Evolutionary conservation across 164 flowering plant genomes (phyloP).

Genomic region (grape (Vitis vinifera)): DNA sequence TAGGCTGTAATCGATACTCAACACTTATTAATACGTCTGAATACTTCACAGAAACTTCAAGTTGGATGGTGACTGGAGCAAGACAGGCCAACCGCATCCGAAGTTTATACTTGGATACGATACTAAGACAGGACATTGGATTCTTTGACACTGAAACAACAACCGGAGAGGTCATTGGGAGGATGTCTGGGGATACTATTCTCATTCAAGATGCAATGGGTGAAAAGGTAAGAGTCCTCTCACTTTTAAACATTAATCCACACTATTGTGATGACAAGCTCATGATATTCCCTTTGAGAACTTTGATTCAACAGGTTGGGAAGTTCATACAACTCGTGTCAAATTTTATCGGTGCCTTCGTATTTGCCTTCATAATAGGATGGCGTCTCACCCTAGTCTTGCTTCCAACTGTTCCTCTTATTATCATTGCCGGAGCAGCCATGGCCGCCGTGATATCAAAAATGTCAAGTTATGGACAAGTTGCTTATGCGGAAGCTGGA

Average conservation of each 20-base stretch:
- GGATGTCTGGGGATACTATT: neutral
- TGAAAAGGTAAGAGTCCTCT: slow-evolving; percentile 8
- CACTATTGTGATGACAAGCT: too few species aligned
- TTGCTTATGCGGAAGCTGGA: slow-evolving; percentile 36
- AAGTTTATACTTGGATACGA: slow-evolving; percentile 11
- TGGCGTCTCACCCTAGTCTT: slow-evolving; percentile 23
- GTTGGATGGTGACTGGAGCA: slow-evolving; percentile 18
- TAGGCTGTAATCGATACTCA: too few species aligned
- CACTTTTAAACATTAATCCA: too few species aligned
- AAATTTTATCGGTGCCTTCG: slow-evolving; percentile 23
- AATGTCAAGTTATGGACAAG: slow-evolving; percentile 30
- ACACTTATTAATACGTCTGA: neutral
- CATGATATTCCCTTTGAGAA: too few species aligned
- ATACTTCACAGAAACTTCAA: slow-evolving; percentile 9
- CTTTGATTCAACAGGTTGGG: slow-evolving; percentile 12
- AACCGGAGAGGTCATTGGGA: neutral
- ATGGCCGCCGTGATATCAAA: slow-evolving; percentile 23
- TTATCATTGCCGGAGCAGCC: slow-evolving; percentile 21
- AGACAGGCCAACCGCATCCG: slow-evolving; percentile 20
- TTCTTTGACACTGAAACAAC: slow-evolving; percentile 21
- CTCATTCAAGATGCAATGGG: slow-evolving; percentile 20
- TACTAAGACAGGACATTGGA: slow-evolving; percentile 5
- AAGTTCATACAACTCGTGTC: slow-evolving; percentile 22
- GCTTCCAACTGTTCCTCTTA: slow-evolving; percentile 17
- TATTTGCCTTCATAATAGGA: slow-evolving; percentile 16